Percentiles rank a stretch among this genome's conserved stretches.
phyloP scores from a whole-genome alignment of 805 yeast species.

The Candida silvicultrix region DNA sequence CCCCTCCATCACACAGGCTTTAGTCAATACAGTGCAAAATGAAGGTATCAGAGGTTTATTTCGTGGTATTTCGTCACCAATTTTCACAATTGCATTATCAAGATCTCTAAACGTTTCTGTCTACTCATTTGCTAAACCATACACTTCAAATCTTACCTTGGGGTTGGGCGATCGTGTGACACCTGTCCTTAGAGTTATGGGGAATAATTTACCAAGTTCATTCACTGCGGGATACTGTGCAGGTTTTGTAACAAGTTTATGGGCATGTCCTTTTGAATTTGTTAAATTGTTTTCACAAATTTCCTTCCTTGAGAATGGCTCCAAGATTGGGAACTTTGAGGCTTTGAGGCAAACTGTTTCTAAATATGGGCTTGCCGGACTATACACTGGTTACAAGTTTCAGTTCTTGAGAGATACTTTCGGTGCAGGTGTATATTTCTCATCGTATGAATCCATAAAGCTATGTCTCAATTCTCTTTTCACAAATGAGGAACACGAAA shows the following conservation, averaged over 20 bases:
- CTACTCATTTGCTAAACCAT: background rate
- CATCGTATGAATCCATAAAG: background rate
- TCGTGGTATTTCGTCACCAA: background rate
- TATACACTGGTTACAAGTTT: background rate
- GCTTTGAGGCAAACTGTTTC: background rate
- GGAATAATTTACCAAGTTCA: background rate
- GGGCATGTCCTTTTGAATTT: conserved; percentile 2
- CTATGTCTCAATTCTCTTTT: background rate
- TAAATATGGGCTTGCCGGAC: background rate
- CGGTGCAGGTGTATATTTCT: background rate
- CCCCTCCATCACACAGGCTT: conserved; percentile 32
- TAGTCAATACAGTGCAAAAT: conserved; percentile 28
- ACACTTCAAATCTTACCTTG: background rate
- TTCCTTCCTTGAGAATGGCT: background rate
- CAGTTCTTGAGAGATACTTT: conserved; percentile 1
- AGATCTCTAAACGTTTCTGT: background rate
- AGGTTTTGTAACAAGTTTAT: background rate
- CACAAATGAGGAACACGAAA: background rate
- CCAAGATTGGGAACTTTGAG: background rate
- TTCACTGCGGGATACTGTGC: background rate
- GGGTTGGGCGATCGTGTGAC: background rate
- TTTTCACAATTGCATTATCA: background rate
- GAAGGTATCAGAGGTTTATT: conserved; percentile 53
- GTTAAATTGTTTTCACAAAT: conserved; percentile 1
- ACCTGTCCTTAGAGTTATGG: background rate